phyloP scores from a whole-genome alignment of 805 yeast genomes.

The Wickerhamiella azyma region DNA sequence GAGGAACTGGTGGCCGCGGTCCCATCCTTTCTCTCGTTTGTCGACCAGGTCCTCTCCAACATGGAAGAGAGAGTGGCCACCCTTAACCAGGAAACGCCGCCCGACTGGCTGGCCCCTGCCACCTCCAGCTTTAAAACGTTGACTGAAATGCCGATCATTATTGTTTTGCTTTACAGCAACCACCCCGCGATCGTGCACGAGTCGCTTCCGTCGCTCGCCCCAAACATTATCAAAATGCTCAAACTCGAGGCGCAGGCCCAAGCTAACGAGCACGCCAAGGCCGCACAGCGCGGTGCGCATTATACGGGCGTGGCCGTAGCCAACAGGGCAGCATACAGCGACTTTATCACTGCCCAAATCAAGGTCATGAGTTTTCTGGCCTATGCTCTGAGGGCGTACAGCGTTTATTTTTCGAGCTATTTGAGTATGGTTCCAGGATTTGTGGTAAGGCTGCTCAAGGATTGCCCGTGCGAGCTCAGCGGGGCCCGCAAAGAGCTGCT shows the following conservation, averaged over 20 bases:
- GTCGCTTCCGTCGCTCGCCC: slow-evolving; percentile 63
- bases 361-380: slow-evolving; percentile 93
- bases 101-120: slow-evolving; percentile 30
- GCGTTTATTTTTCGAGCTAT: slow-evolving; percentile 45
- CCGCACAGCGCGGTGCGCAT: slow-evolving; percentile 40
- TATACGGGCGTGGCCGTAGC: slow-evolving; percentile 63
- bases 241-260: slow-evolving; percentile 75
- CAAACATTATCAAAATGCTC: slow-evolving; percentile 63
- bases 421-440: slow-evolving; percentile 68
- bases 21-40: slow-evolving; percentile 61
- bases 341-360: slow-evolving; percentile 83
- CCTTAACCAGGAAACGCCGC: slow-evolving; percentile 25
- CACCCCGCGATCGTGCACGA: slow-evolving; percentile 63
- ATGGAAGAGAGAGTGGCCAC: slow-evolving; percentile 51
- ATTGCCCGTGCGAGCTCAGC: slow-evolving; percentile 87
- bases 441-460: slow-evolving; percentile 73
- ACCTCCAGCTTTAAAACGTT: slow-evolving; percentile 78
- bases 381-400: slow-evolving; percentile 75
- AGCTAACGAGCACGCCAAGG: slow-evolving; percentile 46
- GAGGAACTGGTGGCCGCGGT: slow-evolving; percentile 47
- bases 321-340: slow-evolving; percentile 70
- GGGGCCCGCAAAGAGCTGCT: slow-evolving; percentile 83
- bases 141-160: slow-evolving; percentile 93
- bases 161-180: slow-evolving; percentile 82
- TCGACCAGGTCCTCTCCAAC: slow-evolving; percentile 63